A percentile compares a stretch with the other conserved stretches of the same genome.
Evolutionary conservation across 257 asterid genomes (phyloP).

Genomic region (Agastache rugosa): DNA sequence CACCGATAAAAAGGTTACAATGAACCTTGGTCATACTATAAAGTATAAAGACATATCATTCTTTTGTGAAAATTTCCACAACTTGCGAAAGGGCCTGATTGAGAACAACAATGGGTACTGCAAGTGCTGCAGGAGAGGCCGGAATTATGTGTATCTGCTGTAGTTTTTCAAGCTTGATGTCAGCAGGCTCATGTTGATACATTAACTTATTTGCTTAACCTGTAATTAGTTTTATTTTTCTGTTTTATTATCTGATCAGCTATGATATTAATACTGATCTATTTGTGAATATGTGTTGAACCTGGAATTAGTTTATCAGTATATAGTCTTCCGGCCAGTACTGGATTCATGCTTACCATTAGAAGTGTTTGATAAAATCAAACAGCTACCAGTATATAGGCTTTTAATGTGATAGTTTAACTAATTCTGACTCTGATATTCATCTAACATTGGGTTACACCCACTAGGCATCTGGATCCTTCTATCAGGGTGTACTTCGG

Average conservation of each 20-base stretch:
- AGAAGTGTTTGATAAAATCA: slow-evolving; percentile 11
- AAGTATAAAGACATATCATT: not conserved
- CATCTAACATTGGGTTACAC: slow-evolving; percentile 31
- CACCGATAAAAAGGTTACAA: not conserved
- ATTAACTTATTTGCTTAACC: not conserved
- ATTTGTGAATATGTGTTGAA: not conserved
- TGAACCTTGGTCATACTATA: not conserved
- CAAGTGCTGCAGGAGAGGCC: not conserved
- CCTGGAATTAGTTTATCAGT: slow-evolving; percentile 1
- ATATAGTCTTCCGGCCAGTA: not conserved
- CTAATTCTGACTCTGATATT: slow-evolving; percentile 12
- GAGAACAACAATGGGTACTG: not conserved
- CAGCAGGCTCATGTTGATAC: not conserved
- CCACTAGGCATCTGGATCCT: slow-evolving; percentile 56
- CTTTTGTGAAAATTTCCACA: not conserved
- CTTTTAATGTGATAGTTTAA: not conserved
- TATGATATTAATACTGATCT: not conserved
- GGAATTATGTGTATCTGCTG: slow-evolving; percentile 2
- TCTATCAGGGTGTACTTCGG: slow-evolving; percentile 46
- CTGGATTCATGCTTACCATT: slow-evolving; percentile 22
- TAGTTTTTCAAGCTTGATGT: too few species aligned
- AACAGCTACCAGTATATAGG: not conserved
- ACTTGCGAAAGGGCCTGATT: not conserved
- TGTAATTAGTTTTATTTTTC: not conserved
- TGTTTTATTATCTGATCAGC: not conserved